Conservation (phyloP, 31 red algal genomes). For the Endocladia muricata region DNA sequence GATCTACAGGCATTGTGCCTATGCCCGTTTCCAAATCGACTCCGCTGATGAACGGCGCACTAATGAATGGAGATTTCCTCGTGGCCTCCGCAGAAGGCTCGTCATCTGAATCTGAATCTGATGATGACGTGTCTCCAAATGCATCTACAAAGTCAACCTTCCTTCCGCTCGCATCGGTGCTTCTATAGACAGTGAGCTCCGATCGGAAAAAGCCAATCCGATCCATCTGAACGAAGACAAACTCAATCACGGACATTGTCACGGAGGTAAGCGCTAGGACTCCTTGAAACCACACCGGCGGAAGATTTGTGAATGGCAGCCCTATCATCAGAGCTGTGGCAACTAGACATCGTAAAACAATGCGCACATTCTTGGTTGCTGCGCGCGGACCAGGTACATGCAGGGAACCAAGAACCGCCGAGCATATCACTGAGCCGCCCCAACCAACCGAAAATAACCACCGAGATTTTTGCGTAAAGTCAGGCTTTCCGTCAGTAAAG, state of each 20-base stretch:
- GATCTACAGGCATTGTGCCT: too few relatives aligned
- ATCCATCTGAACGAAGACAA: constrained; percentile 50
- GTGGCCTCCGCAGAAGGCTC: too few relatives aligned
- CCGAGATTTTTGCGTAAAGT: constrained; percentile 30
- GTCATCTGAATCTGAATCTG: neutral
- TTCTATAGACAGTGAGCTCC: neutral
- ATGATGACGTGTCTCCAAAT: neutral
- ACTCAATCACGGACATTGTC: constrained; percentile 24
- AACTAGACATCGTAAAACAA: constrained; percentile 9
- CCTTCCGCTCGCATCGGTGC: neutral
- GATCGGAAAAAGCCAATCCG: constrained; percentile 53
- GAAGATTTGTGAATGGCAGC: constrained; percentile 44
- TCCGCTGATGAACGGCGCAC: too few relatives aligned
- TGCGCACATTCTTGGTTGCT: constrained; percentile 24
- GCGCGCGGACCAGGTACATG: constrained; percentile 60
- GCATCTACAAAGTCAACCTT: neutral
- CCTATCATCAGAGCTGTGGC: constrained; percentile 37
- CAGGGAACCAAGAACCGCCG: constrained; percentile 22
- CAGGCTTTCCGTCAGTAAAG: neutral
- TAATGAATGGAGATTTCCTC: too few relatives aligned
- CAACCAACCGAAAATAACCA: constrained; percentile 67
- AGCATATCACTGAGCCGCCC: constrained; percentile 48
- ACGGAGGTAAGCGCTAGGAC: constrained; percentile 14
- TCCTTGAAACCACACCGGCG: constrained; percentile 14
- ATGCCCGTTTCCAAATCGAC: too few relatives aligned